Evolutionary conservation across 257 asterid species (phyloP).

Genomic region (Vinca minor): DNA sequence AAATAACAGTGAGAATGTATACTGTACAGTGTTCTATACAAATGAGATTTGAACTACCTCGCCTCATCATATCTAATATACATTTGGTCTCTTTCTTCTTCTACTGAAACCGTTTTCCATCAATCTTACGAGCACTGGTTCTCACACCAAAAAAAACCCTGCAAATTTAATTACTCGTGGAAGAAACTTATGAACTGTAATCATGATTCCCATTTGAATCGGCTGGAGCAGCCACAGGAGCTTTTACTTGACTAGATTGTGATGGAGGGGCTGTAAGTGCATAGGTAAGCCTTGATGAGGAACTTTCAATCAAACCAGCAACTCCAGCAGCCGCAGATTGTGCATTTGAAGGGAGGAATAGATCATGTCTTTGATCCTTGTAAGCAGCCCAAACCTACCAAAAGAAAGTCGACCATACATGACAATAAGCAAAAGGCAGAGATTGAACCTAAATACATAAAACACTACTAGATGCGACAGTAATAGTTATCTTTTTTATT

Average conservation of each 20-base stretch:
- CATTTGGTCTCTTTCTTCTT: background rate
- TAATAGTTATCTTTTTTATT: background rate
- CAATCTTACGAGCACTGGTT: background rate
- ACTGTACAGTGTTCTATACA: conserved; percentile 25
- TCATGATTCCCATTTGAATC: conserved; percentile 45
- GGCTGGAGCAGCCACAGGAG: conserved; percentile 29
- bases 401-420: background rate
- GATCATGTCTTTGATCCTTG: conserved; percentile 92
- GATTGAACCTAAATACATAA: no score
- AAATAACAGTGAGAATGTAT: background rate
- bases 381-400: conserved; percentile 95
- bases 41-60: background rate
- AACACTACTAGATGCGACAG: conserved; percentile 2
- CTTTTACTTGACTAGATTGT: conserved; percentile 40
- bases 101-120: background rate
- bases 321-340: conserved; percentile 97
- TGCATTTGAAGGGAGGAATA: conserved; percentile 95
- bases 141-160: background rate
- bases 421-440: no score
- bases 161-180: no score
- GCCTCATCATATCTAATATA: conserved; percentile 1
- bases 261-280: conserved; percentile 79
- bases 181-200: conserved; percentile 4
- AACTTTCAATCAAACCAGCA: conserved; percentile 92
- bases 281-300: conserved; percentile 66